phyloP scores from a whole-genome alignment of 306 rosid genomes.

The Malus asiatica region DNA sequence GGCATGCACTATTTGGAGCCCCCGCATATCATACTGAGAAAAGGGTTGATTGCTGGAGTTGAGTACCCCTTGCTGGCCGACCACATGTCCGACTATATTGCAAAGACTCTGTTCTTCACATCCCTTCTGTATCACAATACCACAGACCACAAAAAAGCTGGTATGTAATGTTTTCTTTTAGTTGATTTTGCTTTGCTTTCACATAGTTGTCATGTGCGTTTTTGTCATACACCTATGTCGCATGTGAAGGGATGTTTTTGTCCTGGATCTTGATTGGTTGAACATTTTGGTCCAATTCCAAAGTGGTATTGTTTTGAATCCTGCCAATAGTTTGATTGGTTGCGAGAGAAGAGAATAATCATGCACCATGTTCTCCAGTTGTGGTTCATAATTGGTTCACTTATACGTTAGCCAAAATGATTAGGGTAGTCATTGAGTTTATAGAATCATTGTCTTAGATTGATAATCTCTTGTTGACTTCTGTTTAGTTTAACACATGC shows the following conservation, averaged over 20 bases:
- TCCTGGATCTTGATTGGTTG: not conserved
- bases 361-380: not conserved
- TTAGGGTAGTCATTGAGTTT: not conserved
- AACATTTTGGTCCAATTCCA: not conserved
- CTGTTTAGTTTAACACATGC: not conserved
- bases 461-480: not conserved
- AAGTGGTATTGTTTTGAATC: not conserved
- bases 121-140: constrained; percentile 70
- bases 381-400: not conserved
- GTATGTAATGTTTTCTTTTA: constrained; percentile 25
- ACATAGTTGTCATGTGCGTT: not conserved
- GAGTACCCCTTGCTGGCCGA: constrained; percentile 70
- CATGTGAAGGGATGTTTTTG: not conserved
- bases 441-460: not conserved
- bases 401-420: not conserved
- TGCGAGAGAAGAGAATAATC: constrained; percentile 4
- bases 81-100: constrained; percentile 72
- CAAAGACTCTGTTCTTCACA: constrained; percentile 69
- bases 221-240: not conserved
- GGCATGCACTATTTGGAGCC: constrained; percentile 89
- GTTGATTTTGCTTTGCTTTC: not conserved
- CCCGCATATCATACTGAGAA: constrained; percentile 80
- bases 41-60: constrained; percentile 78
- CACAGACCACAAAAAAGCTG: constrained; percentile 63
- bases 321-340: not conserved